Evolutionary conservation across 192 early-diverging fungal species (phyloP), one percentile per base, ranked within the genome.

Genomic region (Coemansia sp.): DNA sequence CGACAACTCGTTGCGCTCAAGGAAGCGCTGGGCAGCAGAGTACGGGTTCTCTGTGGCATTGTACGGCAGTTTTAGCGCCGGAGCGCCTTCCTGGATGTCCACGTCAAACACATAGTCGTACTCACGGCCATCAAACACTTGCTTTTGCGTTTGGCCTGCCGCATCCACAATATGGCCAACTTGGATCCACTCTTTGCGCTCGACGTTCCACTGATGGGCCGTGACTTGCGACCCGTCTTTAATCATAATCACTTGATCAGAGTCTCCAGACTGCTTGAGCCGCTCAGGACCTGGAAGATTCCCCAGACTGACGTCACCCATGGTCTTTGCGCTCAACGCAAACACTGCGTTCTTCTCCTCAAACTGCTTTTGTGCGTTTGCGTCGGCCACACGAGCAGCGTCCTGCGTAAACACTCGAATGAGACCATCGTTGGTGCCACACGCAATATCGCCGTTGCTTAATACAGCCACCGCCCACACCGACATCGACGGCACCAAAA

Each of bases 81-180:
- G 90, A 1, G 71, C 77, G 8, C 90, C 92, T 27, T 90, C 92
- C 27, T 89, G 88, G 35, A 98, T 87, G 65, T 98, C 96, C 21
- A 99, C 92, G 68, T 96, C 94, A 83, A 99, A 99, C 27, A 99
- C 92, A 72, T 92, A 95, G 78, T 99, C 97, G 72, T 99, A 99
- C 64, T 98, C 95, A 47, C 84, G 82, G 27, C 96, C 95, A 4
- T 87, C 82, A 69, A 88, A 93, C 25, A 90, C 64, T 67, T 93
- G 89, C 71, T 95, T 98, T 22, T 87, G 72, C 7, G 83, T 68
- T 8, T 81, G 80, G 3, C 90, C 93, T 38, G 89, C 87, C 3
- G 93, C 89, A 77, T 98, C 95, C 0, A 97, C 94, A 0, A 99
- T 94, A 27, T 93, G 88, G 9, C 98, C 98, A 31, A 98, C 84